phyloP scores from a whole-genome alignment of 441 rosid genomes.

The Gossypium gossypioides region DNA sequence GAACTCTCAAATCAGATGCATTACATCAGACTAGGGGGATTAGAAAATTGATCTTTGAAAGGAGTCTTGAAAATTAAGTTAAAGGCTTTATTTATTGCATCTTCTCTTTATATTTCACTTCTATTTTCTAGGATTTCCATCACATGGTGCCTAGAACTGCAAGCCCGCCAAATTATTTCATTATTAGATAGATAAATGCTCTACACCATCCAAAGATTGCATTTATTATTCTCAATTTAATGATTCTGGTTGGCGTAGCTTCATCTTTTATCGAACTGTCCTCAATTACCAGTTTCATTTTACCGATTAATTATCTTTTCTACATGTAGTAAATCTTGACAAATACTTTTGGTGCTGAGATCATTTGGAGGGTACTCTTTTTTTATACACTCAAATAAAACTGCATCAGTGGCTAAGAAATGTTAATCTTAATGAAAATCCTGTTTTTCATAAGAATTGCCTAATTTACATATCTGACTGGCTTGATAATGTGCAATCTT shows the following conservation, averaged over 20 bases:
- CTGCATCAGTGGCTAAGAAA: background rate
- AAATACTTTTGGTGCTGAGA: background rate
- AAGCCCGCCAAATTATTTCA: background rate
- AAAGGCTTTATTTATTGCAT: background rate
- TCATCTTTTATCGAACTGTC: background rate
- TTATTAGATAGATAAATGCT: background rate
- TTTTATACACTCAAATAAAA: background rate
- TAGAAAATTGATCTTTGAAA: background rate
- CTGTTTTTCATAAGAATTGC: background rate
- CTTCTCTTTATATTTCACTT: background rate
- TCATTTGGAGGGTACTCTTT: background rate
- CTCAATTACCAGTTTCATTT: background rate
- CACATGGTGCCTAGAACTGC: background rate
- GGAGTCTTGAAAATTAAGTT: slow-evolving; percentile 1
- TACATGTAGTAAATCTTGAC: background rate
- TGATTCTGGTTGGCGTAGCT: background rate
- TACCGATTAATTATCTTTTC: background rate
- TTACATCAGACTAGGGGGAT: background rate
- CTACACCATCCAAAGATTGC: background rate
- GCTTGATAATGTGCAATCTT: background rate
- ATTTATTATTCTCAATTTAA: background rate
- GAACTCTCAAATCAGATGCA: slow-evolving; percentile 10
- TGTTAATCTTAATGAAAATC: background rate
- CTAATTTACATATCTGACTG: background rate
- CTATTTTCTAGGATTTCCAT: background rate